Percentiles rank a stretch among this genome's conserved stretches.
phyloP scores from a whole-genome alignment of 495 filamentous ascomycete species.

The Trichoderma reesei region DNA sequence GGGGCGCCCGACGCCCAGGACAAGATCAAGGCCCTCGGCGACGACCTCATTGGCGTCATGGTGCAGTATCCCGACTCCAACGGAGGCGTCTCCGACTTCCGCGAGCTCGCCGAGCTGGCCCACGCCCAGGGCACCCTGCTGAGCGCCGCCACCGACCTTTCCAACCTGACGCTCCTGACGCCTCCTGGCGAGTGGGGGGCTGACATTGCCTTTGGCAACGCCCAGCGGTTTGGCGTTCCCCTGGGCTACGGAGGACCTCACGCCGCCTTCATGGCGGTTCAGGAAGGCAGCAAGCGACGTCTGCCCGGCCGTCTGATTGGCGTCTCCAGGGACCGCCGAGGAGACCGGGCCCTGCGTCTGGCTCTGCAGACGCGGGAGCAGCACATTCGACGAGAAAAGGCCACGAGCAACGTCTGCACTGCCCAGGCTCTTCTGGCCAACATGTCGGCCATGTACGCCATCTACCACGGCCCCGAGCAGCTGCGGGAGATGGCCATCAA shows the following conservation, averaged over 20 bases:
- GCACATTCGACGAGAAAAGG: constrained; percentile 95
- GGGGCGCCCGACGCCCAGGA: constrained; percentile 47
- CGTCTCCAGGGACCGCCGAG: constrained; percentile 84
- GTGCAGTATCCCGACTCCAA: constrained; percentile 93
- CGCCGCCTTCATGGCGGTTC: constrained; percentile 92
- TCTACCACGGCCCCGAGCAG: constrained; percentile 87
- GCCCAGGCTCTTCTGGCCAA: constrained; percentile 93
- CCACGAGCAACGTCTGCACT: constrained; percentile 97
- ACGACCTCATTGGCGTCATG: constrained; percentile 82
- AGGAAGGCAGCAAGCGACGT: constrained; percentile 89
- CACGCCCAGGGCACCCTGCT: constrained; percentile 76
- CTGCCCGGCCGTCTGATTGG: constrained; percentile 91
- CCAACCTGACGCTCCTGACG: constrained; percentile 82
- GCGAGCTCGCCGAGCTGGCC: constrained; percentile 59
- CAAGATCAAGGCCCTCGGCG: constrained; percentile 60
- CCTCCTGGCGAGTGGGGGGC: constrained; percentile 95
- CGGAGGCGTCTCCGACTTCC: constrained; percentile 71
- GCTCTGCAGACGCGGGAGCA: constrained; percentile 93
- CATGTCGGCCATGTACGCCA: constrained; percentile 96
- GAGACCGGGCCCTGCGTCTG: constrained; percentile 74
- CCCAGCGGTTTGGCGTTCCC: constrained; percentile 91
- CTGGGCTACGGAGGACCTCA: constrained; percentile 93
- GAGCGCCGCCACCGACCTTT: constrained; percentile 82
- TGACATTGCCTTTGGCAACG: constrained; percentile 92
- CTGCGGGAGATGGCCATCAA: constrained; percentile 77